Conservation (phyloP, 2,329 filamentous ascomycete genomes). For the Orbilia oligospora region DNA sequence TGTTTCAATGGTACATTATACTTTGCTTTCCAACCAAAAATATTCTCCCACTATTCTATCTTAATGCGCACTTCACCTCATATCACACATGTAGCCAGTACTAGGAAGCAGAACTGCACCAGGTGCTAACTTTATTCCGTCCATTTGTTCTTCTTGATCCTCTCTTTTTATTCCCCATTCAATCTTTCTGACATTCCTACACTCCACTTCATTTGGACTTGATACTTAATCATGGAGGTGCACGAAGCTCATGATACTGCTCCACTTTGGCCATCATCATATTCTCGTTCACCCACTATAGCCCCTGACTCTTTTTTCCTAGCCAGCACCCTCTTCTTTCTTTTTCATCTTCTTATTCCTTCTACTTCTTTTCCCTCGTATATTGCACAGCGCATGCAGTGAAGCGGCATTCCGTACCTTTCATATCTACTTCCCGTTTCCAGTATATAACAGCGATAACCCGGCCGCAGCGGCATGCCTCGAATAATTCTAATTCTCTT, state of each 20-base stretch:
- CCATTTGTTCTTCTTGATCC: conserved; percentile 12
- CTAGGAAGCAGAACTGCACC: not conserved
- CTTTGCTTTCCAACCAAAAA: conserved; percentile 15
- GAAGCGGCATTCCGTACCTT: conserved; percentile 16
- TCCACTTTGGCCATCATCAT: conserved; percentile 1
- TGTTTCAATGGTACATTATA: conserved; percentile 45
- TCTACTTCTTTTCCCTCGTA: not conserved
- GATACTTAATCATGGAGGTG: conserved; percentile 36
- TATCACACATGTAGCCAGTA: conserved; percentile 16
- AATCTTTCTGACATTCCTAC: conserved; percentile 6
- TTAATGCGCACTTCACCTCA: conserved; percentile 3
- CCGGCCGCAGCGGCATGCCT: not conserved
- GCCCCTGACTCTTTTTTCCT: not conserved
- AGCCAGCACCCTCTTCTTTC: not conserved
- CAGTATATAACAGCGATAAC: conserved; percentile 25
- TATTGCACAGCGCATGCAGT: not conserved
- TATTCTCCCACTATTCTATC: conserved; percentile 8
- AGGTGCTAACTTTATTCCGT: conserved; percentile 4
- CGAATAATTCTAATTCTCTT: conserved; percentile 46
- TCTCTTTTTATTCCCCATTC: not conserved
- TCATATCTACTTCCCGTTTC: not conserved
- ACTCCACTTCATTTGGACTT: conserved; percentile 3
- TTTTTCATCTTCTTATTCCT: not conserved
- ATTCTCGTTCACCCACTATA: conserved; percentile 1
- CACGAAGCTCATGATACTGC: conserved; percentile 39